Evolutionary conservation across 2,329 filamentous ascomycete species (phyloP), one percentile per base, ranked within the genome.

Genomic region (Fusarium sp.): DNA sequence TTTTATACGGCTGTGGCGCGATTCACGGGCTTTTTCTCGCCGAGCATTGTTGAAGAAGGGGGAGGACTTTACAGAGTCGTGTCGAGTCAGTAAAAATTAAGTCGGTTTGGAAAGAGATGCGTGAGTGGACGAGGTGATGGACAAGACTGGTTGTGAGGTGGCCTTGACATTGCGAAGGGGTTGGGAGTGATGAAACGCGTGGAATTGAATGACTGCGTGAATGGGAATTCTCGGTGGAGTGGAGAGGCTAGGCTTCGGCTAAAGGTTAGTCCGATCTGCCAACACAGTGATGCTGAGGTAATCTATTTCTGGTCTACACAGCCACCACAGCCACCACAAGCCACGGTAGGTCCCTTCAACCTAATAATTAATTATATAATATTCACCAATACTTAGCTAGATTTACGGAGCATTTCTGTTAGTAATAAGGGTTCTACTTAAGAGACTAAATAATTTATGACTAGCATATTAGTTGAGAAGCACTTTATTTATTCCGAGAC

Each of bases 1-100:
- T 60, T 58, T 60, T 58, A 58, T 23, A 58, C 32, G 56, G 56
- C 44, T 58, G 56, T 50, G 57, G 53, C 39, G 56, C 56, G 38
- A 58, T 39, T 15, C 20, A 58, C 32, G 17, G 38, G 24, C 26
- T 3, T 32, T 39, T 26, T 15, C 44, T 58, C 20, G 32, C 7
- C 20, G 2, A 44, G 38, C 44, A 36, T 49, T 49, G 21, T 11
- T 44, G 14, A 49, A 14, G 43, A 24, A 7, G 49, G 17, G 43
- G 24, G 19, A 17, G 43, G 43, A 20, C 26, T 43, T 43, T 17
- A 17, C 19, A 19, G 24, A 54, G 19, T 28, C 26, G 10, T 10
- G 26, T 28, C 26, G 26, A 4, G 10, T 28, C 12, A 10, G 12
- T 11, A 11, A 3, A 28, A 12, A 28, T 6, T 2, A 28, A 12